Percentiles rank a stretch among this genome's conserved stretches.
Conservation (phyloP, 139 green algal species). For the Dunaliella primolecta region DNA sequence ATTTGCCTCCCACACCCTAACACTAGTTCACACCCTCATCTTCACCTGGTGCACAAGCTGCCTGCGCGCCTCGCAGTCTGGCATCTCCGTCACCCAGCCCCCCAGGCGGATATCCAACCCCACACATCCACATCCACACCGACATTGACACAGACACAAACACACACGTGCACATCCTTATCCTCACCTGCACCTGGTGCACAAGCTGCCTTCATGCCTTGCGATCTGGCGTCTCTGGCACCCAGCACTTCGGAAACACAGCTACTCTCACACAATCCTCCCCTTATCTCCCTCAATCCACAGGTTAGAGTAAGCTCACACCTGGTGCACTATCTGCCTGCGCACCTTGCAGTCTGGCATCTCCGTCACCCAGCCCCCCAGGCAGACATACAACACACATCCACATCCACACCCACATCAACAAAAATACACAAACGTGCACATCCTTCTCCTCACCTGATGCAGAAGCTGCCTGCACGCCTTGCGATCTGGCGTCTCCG, state of each 20-base stretch:
- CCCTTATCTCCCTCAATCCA: neutral
- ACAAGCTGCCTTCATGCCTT: neutral
- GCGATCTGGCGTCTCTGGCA: neutral
- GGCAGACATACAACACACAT: slow-evolving; percentile 2
- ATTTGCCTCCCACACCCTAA: neutral
- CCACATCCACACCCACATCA: neutral
- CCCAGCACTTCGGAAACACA: neutral
- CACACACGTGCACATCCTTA: neutral
- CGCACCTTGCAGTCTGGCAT: slow-evolving; percentile 33
- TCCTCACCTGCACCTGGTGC: no score
- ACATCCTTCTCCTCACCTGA: no score
- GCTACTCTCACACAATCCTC: no score
- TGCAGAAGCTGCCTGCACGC: neutral
- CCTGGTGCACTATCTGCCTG: slow-evolving; percentile 16
- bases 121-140: neutral
- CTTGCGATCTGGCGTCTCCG: neutral
- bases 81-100: slow-evolving; percentile 28
- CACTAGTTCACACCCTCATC: no score
- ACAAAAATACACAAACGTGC: neutral
- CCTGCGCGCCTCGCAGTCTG: slow-evolving; percentile 28
- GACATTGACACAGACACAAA: neutral
- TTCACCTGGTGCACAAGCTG: slow-evolving; percentile 19
- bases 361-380: slow-evolving; percentile 25
- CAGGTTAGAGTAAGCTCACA: neutral
- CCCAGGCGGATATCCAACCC: no score